These are phyloP conservation scores for Scenedesmus sp. DNA, from an alignment of 163 green algal genomes.

Conservation along the genomic window DNA sequence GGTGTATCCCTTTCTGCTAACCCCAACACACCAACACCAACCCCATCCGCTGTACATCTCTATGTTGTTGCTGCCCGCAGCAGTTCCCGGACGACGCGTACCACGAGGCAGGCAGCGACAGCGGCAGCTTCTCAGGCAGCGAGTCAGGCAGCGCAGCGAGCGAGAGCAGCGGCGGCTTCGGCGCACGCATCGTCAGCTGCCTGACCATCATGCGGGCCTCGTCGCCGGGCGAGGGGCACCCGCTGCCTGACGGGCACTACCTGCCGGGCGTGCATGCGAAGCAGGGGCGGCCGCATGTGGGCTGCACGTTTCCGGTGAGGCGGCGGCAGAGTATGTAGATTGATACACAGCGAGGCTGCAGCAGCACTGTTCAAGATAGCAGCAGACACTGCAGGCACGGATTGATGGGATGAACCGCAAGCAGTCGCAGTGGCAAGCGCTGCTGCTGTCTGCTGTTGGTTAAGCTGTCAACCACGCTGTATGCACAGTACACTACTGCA, in stretches of 20 bases:
- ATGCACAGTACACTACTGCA: background rate
- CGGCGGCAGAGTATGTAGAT: background rate
- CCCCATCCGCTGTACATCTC: background rate
- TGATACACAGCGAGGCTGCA: background rate
- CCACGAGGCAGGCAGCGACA: background rate
- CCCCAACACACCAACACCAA: too few species aligned
- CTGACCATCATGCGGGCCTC: conserved; percentile 44
- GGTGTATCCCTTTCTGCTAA: too few species aligned
- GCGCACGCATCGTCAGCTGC: conserved; percentile 41
- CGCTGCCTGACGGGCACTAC: background rate
- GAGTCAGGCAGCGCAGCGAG: conserved; percentile 11
- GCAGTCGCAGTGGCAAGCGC: background rate
- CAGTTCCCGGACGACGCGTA: background rate
- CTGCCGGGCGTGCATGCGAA: background rate
- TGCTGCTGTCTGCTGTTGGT: background rate
- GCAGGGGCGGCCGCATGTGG: conserved; percentile 3
- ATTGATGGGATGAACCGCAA: background rate
- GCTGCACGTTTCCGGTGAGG: conserved; percentile 41
- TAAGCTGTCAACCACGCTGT: too few species aligned
- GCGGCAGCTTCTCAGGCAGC: conserved; percentile 17
- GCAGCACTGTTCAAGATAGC: conserved; percentile 6
- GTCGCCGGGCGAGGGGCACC: background rate
- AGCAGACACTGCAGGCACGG: too few species aligned
- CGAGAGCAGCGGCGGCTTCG: conserved; percentile 32
- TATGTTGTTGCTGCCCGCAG: background rate